Conservation (phyloP, 495 filamentous ascomycete genomes). For the Aspergillus campestris region DNA sequence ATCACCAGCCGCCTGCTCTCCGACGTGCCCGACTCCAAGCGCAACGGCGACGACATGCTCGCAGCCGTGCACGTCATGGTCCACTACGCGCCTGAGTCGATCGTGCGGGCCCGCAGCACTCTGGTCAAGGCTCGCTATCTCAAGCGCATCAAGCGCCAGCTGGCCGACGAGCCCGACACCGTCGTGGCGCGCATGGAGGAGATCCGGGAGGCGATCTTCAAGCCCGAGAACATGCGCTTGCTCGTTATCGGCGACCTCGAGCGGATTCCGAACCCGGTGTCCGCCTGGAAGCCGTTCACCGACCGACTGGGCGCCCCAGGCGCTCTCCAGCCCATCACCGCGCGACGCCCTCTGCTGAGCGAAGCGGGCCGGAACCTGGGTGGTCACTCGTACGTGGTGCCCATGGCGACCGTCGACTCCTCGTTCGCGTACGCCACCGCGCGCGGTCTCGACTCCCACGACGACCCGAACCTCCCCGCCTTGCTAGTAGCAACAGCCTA, state of each 20-base stretch:
- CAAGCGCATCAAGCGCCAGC: conserved; percentile 67
- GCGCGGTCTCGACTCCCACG: conserved; percentile 63
- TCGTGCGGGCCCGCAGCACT: conserved; percentile 67
- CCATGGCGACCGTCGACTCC: conserved; percentile 89
- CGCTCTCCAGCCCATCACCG: conserved; percentile 50
- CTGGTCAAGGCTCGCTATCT: conserved; percentile 85
- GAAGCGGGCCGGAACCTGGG: conserved; percentile 65
- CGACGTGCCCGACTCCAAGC: conserved; percentile 89
- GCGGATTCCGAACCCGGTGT: conserved; percentile 70
- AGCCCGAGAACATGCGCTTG: conserved; percentile 73
- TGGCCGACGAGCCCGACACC: conserved; percentile 60
- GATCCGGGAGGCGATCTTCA: conserved; percentile 64
- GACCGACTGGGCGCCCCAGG: conserved; percentile 36
- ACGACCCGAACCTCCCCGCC: conserved; percentile 71
- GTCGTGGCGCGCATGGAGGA: conserved; percentile 69
- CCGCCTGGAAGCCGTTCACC: conserved; percentile 66
- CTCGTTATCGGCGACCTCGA: conserved; percentile 75
- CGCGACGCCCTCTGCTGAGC: conserved; percentile 55
- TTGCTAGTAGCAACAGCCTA: conserved; percentile 81
- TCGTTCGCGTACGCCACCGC: conserved; percentile 73
- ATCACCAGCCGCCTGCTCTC: conserved; percentile 82
- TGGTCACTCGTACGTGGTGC: conserved; percentile 66
- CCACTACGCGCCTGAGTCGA: conserved; percentile 62
- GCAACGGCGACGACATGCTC: conserved; percentile 64
- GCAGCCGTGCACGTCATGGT: conserved; percentile 73